Evolutionary conservation across 768 basidiomycete genomes (phyloP).

Genomic region (Suillus occidentalis): DNA sequence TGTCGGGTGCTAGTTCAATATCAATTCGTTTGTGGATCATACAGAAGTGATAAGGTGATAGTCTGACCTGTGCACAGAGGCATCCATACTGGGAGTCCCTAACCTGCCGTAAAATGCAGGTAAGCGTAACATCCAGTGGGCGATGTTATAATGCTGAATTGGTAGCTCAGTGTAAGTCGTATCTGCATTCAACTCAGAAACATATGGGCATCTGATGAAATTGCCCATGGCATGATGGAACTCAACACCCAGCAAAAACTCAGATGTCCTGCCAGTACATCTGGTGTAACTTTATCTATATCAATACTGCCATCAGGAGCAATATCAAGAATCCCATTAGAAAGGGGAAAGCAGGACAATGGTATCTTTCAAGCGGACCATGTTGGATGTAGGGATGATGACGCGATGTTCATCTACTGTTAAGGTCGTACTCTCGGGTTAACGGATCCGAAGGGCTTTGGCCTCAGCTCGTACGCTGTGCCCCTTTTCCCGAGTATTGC

Average conservation of each 20-base stretch:
- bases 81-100: too few relatives aligned
- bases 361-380: not conserved
- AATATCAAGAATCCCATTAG: not conserved
- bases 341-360: not conserved
- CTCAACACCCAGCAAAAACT: not conserved
- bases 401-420: not conserved
- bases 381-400: not conserved
- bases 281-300: not conserved
- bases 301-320: not conserved
- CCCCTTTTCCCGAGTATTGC: too few relatives aligned
- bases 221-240: not conserved
- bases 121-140: too few relatives aligned
- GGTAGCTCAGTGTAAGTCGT: conserved; percentile 4
- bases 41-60: too few relatives aligned
- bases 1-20: too few relatives aligned
- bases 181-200: not conserved
- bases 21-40: too few relatives aligned
- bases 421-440: too few relatives aligned
- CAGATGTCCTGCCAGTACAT: not conserved
- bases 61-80: too few relatives aligned
- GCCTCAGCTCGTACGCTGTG: too few relatives aligned
- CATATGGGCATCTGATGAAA: not conserved
- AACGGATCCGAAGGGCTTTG: too few relatives aligned
- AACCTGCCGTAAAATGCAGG: too few relatives aligned
- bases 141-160: too few relatives aligned